These are phyloP conservation scores for Botrytis pseudocinerea DNA, from an alignment of 2,329 filamentous ascomycete genomes.

Conservation along the genomic window DNA sequence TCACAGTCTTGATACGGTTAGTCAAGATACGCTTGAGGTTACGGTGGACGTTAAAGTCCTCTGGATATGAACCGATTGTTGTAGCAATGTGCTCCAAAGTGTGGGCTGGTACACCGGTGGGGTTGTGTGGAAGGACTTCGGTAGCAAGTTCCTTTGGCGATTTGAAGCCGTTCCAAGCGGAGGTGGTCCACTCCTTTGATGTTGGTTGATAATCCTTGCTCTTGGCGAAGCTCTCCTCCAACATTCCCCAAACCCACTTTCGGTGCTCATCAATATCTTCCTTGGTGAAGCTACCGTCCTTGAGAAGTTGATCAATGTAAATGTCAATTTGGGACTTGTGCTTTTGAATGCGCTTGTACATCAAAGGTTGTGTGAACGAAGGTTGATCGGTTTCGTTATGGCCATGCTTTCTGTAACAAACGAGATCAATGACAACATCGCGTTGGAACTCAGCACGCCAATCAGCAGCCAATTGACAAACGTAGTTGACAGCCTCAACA, in stretches of 20 bases:
- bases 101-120: conserved; percentile 74
- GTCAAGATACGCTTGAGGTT: conserved; percentile 95
- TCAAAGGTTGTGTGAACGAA: conserved; percentile 97
- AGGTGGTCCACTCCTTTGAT: conserved; percentile 97
- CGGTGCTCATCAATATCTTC: conserved; percentile 99
- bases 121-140: conserved; percentile 88
- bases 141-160: conserved; percentile 95
- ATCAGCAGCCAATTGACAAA: conserved; percentile 94
- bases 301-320: conserved; percentile 86
- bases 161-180: conserved; percentile 99
- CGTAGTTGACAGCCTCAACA: conserved; percentile 96
- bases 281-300: conserved; percentile 94
- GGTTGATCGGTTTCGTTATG: conserved; percentile 99
- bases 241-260: conserved; percentile 99
- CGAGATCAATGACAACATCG: conserved; percentile 95
- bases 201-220: conserved; percentile 97
- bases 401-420: conserved; percentile 98
- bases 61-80: conserved; percentile 74
- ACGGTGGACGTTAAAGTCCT: conserved; percentile 85
- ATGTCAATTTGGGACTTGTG: conserved; percentile 85
- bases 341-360: conserved; percentile 96
- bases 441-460: conserved; percentile 99
- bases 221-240: conserved; percentile 95
- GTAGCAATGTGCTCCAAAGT: conserved; percentile 80
- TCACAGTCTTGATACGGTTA: conserved; percentile 86